Base-by-base conservation (phyloP, 139 green algal species). In the Raphidocelis subcapitata region DNA sequence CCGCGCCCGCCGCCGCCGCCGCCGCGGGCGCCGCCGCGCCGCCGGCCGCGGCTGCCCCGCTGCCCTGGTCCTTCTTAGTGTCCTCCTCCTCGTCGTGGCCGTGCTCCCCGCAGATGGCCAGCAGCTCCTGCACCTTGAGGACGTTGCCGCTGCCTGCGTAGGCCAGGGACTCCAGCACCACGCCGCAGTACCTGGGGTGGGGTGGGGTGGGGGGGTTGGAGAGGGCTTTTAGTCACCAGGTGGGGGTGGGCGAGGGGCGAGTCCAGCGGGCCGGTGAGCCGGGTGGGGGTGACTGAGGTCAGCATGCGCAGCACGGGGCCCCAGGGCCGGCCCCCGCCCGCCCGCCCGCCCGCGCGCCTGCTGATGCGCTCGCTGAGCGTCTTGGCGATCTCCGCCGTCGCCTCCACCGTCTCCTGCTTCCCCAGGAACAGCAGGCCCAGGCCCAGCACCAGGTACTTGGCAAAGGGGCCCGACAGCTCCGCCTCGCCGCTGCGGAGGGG, bases 91-190 rank as follows among this genome's bases (percentile, higher is more conserved):
- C 86, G 1, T 78, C 65, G 69, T 97, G 92, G 36, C 94, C 84
- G 75, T 97, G 91, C 80, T 98, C 94, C 3, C 92, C 91, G 44
- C 89, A 96, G 49, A 90, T 56, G 0, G 82, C 84, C 72, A 99
- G 88, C 70, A 99, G 86, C 73, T 92, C 65, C 85, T 99, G 96
- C 59, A 99, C 81, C 77, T 96, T 92, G 35, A 99, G 91, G 68
- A 99, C 96, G 73, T 99, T 94, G 16, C 96, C 96, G 0, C 90
- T 98, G 74, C 94, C 94, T 20, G 96, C 96, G 65, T 98, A 99
- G 0, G 96, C 96, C 63, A 85, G 91, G 16, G 80, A 79, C 37
- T 98, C 89, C 59, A 99, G 86, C 21, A 80, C 85, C 12, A 92
- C 84, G 69, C 83, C 0, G 65, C 72, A 76, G 66, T 73, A 80